Evolutionary conservation across 1,284 basidiomycete species (phyloP).

Genomic region (Porodaedalea pini): DNA sequence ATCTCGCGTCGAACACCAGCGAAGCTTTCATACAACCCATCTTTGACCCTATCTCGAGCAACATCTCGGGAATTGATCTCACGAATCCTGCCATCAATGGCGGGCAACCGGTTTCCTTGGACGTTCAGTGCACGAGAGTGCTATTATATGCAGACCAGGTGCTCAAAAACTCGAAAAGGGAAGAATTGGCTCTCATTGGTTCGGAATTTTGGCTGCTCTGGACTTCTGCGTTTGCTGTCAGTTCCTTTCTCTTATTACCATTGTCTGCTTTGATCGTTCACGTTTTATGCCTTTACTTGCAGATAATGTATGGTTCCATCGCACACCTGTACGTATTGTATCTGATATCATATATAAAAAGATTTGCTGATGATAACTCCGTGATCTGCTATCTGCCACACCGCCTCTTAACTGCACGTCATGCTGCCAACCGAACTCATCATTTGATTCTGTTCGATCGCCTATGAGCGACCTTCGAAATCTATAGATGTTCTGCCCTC

Average conservation of each 20-base stretch:
- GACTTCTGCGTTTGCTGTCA: constrained; percentile 45
- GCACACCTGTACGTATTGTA: constrained; percentile 38
- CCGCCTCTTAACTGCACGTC: neutral
- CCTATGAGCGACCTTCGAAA: neutral
- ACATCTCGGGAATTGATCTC: constrained; percentile 2
- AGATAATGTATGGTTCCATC: constrained; percentile 44
- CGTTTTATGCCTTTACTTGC: neutral
- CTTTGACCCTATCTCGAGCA: neutral
- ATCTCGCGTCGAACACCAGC: neutral
- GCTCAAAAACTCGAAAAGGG: constrained; percentile 43
- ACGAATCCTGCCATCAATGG: constrained; percentile 20
- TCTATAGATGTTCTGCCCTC: constrained; percentile 37
- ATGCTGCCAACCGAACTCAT: neutral
- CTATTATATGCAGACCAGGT: constrained; percentile 39
- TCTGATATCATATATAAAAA: neutral
- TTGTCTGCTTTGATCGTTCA: neutral
- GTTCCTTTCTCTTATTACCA: neutral
- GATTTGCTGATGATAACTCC: neutral
- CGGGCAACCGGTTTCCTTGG: constrained; percentile 27
- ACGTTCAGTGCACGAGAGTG: constrained; percentile 38
- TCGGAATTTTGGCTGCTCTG: constrained; percentile 58
- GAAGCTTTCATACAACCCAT: constrained; percentile 4
- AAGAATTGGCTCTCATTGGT: constrained; percentile 49
- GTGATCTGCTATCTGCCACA: neutral
- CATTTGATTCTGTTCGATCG: neutral